Base-by-base conservation (phyloP, 352 stramenopile genomes). In the Thalassiosira sp. region DNA sequence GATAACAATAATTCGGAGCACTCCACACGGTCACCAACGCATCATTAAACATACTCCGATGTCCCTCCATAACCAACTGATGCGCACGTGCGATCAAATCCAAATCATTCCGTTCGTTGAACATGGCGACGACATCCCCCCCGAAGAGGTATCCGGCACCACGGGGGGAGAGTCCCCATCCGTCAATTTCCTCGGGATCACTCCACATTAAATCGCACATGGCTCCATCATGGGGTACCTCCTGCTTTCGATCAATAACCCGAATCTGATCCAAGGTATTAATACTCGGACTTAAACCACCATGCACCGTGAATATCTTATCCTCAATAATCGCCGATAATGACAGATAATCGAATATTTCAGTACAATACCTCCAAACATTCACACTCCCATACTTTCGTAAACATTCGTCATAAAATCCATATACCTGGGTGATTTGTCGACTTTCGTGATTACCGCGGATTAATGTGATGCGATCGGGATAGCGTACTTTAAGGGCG, bases 311-410 rank as follows among this genome's bases (percentile, higher is more conserved):
- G 82, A 99, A 98, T 64, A 99, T 98, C 76, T 98, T 98, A 90
- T 99, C 95, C 72, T 99, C 97, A 72, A 99, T 98, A 84, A 99
- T 97, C 42, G 97, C 97, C 31, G 90, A 95, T 5, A 99, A 87
- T 81, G 88, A 96, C 79, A 99, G 93, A 91, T 98, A 99, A 88
- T 99, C 97, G 78, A 99, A 99, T 78, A 99, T 98, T 78, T 99
- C 97, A 59, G 97, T 99, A 90, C 96, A 99, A 84, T 99, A 98
- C 43, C 84, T 90, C 97, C 97, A 99, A 24, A 99, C 96, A 87
- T 99, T 99, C 52, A 99, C 97, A 27, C 90, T 97, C 33, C 96
- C 96, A 82, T 99, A 99, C 82, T 98, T 96, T 71, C 95, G 88
- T 16, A 98, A 86, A 76, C 97, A 99, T 84, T 99, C 97, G 81